Evolutionary conservation across 345 rosid genomes (phyloP).

Genomic region (Eucalyptus brandiana): DNA sequence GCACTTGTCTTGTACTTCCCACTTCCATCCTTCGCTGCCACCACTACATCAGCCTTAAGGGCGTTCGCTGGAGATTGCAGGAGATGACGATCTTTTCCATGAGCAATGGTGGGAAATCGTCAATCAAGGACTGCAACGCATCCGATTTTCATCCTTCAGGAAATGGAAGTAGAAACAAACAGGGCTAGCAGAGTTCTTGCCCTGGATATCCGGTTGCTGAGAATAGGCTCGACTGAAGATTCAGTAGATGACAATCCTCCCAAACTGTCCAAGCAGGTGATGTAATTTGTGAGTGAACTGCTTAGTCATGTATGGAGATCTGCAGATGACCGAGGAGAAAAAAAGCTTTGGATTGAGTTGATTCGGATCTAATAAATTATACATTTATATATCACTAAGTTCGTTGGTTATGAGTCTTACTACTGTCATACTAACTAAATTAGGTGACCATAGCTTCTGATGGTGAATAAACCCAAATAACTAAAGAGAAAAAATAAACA

Average conservation of each 20-base stretch:
- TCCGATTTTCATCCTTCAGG: not conserved
- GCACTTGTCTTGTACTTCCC: not conserved
- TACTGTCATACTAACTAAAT: too few species aligned
- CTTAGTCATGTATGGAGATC: not conserved
- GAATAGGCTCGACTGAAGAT: not conserved
- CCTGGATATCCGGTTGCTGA: conserved; percentile 32
- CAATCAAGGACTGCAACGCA: not conserved
- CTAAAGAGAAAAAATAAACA: too few species aligned
- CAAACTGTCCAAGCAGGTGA: conserved; percentile 64
- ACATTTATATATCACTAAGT: not conserved
- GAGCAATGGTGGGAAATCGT: conserved; percentile 47
- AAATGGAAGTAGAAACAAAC: conserved; percentile 13
- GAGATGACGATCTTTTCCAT: not conserved
- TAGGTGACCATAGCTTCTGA: too few species aligned
- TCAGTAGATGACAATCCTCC: conserved; percentile 5
- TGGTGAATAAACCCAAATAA: too few species aligned
- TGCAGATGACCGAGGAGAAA: not conserved
- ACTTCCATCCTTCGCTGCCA: not conserved
- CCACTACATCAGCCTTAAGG: not conserved
- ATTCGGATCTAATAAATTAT: not conserved
- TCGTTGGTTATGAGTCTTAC: too few species aligned
- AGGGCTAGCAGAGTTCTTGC: conserved; percentile 49
- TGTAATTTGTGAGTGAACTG: not conserved
- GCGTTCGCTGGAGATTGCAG: not conserved
- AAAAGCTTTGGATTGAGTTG: not conserved